Evolutionary conservation across 768 basidiomycete species (phyloP).

Genomic region (Xerocomellus amylosporus): DNA sequence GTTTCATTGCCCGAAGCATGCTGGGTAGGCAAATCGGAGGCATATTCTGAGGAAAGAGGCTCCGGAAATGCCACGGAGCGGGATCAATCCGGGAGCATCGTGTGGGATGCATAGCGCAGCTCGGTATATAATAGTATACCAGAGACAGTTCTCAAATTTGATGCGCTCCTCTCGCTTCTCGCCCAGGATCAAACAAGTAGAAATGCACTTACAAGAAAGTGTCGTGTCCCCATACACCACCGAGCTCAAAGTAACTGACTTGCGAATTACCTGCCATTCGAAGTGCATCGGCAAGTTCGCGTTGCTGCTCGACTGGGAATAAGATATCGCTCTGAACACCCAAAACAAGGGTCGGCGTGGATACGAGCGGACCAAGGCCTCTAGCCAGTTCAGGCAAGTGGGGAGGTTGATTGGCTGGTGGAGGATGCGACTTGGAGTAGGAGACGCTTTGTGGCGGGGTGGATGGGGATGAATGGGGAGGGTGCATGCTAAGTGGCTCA

Average conservation of each 20-base stretch:
- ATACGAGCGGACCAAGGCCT: conserved; percentile 70
- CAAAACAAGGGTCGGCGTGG: conserved; percentile 81
- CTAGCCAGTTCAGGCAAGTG: conserved; percentile 73
- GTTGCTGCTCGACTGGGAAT: conserved; percentile 95
- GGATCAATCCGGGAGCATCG: conserved; percentile 8
- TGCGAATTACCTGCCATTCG: conserved; percentile 83
- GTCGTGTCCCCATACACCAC: conserved; percentile 99
- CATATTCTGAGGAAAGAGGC: neutral
- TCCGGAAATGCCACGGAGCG: neutral
- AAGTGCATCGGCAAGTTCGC: conserved; percentile 90
- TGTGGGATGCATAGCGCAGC: neutral
- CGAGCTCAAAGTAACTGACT: conserved; percentile 96
- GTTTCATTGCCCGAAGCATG: neutral
- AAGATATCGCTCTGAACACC: conserved; percentile 97
- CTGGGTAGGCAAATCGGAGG: neutral
- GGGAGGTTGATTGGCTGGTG: conserved; percentile 68
- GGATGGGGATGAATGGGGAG: conserved; percentile 21
- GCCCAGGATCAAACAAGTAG: neutral
- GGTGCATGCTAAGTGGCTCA: conserved; percentile 56
- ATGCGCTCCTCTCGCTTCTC: neutral
- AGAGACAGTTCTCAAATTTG: neutral
- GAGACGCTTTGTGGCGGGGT: conserved; percentile 35
- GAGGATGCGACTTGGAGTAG: conserved; percentile 68
- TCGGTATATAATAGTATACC: conserved; percentile 11
- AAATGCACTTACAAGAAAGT: conserved; percentile 76